These are phyloP conservation scores for Lentinula sp. DNA, from an alignment of 768 basidiomycete species.

Conservation along the genomic window DNA sequence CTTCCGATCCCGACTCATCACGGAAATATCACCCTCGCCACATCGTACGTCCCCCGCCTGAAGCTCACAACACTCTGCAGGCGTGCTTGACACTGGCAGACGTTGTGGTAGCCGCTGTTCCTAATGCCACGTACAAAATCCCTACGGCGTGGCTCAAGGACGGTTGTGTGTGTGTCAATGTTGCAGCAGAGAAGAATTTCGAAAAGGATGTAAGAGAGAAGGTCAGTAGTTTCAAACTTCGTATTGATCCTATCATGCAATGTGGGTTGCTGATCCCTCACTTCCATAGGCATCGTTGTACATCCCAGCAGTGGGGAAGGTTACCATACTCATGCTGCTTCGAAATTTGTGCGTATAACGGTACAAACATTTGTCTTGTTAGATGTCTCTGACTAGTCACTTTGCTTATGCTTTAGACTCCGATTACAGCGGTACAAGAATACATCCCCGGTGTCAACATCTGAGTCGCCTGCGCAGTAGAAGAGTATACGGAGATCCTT, in stretches of 20 bases:
- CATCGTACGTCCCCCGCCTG: constrained; percentile 56
- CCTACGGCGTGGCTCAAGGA: constrained; percentile 88
- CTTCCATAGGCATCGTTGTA: constrained; percentile 78
- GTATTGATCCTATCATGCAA: background rate
- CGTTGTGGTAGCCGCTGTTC: constrained; percentile 93
- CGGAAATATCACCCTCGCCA: constrained; percentile 80
- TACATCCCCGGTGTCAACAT: background rate
- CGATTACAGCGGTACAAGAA: constrained; percentile 46
- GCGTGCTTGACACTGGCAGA: constrained; percentile 84
- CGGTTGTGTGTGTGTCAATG: constrained; percentile 90
- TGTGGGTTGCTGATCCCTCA: background rate
- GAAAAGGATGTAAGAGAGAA: constrained; percentile 89
- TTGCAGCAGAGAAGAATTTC: constrained; percentile 95
- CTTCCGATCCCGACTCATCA: constrained; percentile 35
- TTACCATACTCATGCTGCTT: constrained; percentile 96
- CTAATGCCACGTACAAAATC: constrained; percentile 78
- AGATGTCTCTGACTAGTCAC: background rate
- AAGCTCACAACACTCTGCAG: constrained; percentile 53
- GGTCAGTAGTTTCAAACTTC: constrained; percentile 35
- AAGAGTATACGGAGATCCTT: background rate
- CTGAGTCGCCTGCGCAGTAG: background rate
- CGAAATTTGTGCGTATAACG: constrained; percentile 72
- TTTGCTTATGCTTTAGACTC: constrained; percentile 28
- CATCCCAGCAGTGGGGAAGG: constrained; percentile 94
- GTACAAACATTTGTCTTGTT: too few species aligned